Percentiles rank a stretch among this genome's conserved stretches.
These are phyloP conservation scores for Hansenula sp. DNA, from an alignment of 1,139 yeast genomes.

Conservation along the genomic window DNA sequence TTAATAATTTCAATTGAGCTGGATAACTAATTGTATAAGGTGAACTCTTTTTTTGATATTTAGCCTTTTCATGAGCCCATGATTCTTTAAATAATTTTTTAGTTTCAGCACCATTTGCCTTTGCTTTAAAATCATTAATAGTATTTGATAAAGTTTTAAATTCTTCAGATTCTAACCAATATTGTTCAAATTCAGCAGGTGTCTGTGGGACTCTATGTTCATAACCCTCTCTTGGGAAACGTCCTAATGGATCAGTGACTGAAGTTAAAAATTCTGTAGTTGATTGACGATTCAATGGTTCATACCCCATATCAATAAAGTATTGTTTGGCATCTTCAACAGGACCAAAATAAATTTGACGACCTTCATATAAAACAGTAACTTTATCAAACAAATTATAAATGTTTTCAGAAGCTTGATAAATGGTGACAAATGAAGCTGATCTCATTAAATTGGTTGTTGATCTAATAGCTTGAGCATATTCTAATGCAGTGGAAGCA, in stretches of 20 bases:
- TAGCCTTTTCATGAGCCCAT: conserved; percentile 29
- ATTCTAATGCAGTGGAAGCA: conserved; percentile 51
- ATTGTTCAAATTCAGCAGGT: conserved; percentile 59
- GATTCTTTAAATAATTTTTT: conserved; percentile 27
- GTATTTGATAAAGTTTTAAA: conserved; percentile 37
- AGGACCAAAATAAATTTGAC: conserved; percentile 38
- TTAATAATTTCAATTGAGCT: conserved; percentile 47
- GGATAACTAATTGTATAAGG: conserved; percentile 57
- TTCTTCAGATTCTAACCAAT: conserved; percentile 59
- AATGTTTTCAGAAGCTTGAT: conserved; percentile 41
- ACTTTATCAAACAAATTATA: conserved; percentile 43
- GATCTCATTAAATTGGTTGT: conserved; percentile 33
- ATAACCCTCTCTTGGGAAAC: conserved; percentile 41
- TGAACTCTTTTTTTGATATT: conserved; percentile 40
- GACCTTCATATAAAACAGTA: conserved; percentile 36
- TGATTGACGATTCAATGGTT: conserved; percentile 34
- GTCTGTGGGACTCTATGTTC: conserved; percentile 65
- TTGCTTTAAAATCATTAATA: conserved; percentile 32
- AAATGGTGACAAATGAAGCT: conserved; percentile 38
- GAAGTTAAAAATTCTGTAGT: conserved; percentile 56
- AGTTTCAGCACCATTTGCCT: conserved; percentile 30
- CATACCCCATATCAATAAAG: conserved; percentile 43
- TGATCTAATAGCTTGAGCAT: conserved; percentile 37
- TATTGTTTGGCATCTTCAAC: conserved; percentile 37
- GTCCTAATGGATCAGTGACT: conserved; percentile 48